A percentile compares a stretch with the other conserved stretches of the same genome.
These are phyloP conservation scores for Sisymbrium altissimum DNA, from an alignment of 345 rosid genomes.

Conservation along the genomic window DNA sequence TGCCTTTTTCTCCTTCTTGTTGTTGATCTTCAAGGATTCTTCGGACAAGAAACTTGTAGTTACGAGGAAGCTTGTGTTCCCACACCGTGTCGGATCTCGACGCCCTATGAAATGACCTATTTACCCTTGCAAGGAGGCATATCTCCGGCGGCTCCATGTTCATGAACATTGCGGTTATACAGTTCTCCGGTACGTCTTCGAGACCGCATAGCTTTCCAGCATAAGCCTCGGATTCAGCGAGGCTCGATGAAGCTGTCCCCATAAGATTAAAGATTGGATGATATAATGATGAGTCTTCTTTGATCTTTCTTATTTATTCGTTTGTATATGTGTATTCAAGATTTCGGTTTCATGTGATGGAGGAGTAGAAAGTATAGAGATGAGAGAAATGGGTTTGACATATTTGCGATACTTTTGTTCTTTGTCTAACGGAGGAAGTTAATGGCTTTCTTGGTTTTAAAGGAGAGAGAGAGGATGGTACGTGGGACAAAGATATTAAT, in stretches of 20 bases:
- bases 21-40: conserved; percentile 43
- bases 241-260: conserved; percentile 61
- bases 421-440: conserved; percentile 24
- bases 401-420: conserved; percentile 38
- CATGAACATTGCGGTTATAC: conserved; percentile 56
- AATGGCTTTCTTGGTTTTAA: conserved; percentile 19
- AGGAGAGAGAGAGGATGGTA: conserved; percentile 6
- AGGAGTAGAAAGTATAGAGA: conserved; percentile 59
- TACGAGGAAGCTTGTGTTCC: conserved; percentile 79
- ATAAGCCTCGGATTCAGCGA: conserved; percentile 17
- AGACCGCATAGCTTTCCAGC: conserved; percentile 34
- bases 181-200: conserved; percentile 69
- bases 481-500: conserved; percentile 8
- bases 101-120: conserved; percentile 57
- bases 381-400: conserved; percentile 40
- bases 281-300: neutral
- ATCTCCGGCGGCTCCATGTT: conserved; percentile 84
- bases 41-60: conserved; percentile 54
- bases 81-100: conserved; percentile 72
- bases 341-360: conserved; percentile 40
- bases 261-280: conserved; percentile 32
- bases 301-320: neutral
- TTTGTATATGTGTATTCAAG: neutral
- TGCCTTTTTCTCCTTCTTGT: conserved; percentile 1
- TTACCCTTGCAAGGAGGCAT: conserved; percentile 61